Evolutionary conservation across 139 green algal species (phyloP).

Genomic region (Monoraphidium neglectum): DNA sequence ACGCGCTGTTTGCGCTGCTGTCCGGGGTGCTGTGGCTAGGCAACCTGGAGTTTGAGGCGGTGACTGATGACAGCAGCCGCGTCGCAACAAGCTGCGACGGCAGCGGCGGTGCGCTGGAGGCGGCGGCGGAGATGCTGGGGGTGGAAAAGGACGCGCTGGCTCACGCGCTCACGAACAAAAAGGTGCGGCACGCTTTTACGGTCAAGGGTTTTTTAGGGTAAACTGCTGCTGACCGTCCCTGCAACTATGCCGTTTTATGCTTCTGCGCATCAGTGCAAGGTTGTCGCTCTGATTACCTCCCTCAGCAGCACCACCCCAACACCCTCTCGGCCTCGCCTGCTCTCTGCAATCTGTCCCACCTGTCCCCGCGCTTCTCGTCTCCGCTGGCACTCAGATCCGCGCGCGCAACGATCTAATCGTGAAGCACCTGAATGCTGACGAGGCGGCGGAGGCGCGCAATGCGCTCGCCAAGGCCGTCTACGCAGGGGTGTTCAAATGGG

Average conservation of each 20-base stretch:
- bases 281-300: no score
- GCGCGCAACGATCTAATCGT: constrained; percentile 71
- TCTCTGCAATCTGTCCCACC: not conserved
- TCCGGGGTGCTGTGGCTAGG: constrained; percentile 91
- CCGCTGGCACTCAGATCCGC: constrained; percentile 41
- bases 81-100: no score
- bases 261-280: no score
- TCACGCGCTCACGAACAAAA: constrained; percentile 30
- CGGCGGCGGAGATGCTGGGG: constrained; percentile 51
- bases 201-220: no score
- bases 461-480: constrained; percentile 91
- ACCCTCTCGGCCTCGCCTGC: no score
- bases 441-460: constrained; percentile 73
- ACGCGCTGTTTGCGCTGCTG: constrained; percentile 71
- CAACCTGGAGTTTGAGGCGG: constrained; percentile 76
- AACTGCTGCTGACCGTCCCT: no score
- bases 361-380: not conserved
- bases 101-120: constrained; percentile 39
- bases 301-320: no score
- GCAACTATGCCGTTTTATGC: no score
- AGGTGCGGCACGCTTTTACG: constrained; percentile 9
- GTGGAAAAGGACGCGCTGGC: constrained; percentile 44
- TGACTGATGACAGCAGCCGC: constrained; percentile 47
- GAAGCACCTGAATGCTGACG: constrained; percentile 65
- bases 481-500: constrained; percentile 22